Evolutionary conservation across 768 basidiomycete species (phyloP), one percentile per base, ranked within the genome.

Genomic region (Polyporus arcularius): DNA sequence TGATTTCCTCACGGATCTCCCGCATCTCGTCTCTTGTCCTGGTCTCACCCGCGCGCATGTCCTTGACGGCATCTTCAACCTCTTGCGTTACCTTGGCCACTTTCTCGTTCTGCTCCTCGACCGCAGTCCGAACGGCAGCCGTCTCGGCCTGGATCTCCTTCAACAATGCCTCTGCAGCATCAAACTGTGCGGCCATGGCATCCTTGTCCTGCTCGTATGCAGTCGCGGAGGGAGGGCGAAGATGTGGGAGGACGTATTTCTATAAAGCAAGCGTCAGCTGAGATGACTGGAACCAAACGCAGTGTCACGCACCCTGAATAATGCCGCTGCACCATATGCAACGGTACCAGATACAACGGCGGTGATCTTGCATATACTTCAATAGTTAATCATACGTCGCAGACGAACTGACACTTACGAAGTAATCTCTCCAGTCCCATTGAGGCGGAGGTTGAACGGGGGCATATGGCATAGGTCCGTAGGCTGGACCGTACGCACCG

Each of bases 341-440:
- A 96, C 76, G 6, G 89, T 84, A 1, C 96, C 95, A 43, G 95
- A 95, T 16, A 98, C 79, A 38, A 98, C 89, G 12, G 90, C 88
- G 72, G 96, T 93, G 68, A 99, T 96, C 96, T 98, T 70, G 8
- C 7, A 18, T 35, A 14, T 51, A 35, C 35, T 35, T 6, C 18
- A 14, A 18, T 41, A 28, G 55, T 45, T 65, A 59, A 61, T 68
- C 68, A 73, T 61, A 66, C 26, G 66, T 51, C 55, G 52, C 9
- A 21, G 15, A 48, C 42, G 28, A 48, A 52, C 65, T 32, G 28
- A 53, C 18, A 78, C 92, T 70, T 70, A 96, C 95, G 72, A 98
- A 99, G 74, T 96, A 94, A 75, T 99, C 97, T 59, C 96, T 81
- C 97, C 97, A 99, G 73, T 98, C 96, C 84, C 92, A 87, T 60